phyloP scores from a whole-genome alignment of 2,329 filamentous ascomycete species.

The Penicillium sp. region DNA sequence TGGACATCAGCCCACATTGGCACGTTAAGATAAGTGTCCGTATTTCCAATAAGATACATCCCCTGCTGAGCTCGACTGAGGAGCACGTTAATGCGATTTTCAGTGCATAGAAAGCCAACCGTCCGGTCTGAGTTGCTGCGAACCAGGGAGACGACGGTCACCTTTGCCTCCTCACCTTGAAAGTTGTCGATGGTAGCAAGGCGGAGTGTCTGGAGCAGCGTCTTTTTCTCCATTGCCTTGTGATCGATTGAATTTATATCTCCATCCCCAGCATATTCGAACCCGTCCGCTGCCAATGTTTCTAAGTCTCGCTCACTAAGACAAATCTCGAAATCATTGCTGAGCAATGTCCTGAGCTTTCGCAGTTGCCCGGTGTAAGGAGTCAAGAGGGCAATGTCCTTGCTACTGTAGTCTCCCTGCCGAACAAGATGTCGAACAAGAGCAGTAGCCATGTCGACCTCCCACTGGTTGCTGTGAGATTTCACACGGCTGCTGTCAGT shows the following conservation, averaged over 20 bases:
- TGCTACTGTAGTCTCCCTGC: constrained; percentile 27
- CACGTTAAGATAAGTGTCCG: constrained; percentile 15
- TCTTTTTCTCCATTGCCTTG: constrained; percentile 9
- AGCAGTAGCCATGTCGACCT: constrained; percentile 28
- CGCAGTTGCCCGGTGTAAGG: constrained; percentile 27
- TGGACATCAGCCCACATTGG: constrained; percentile 21
- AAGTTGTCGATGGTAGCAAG: constrained; percentile 1
- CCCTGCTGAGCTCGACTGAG: constrained; percentile 24
- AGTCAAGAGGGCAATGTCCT: constrained; percentile 29
- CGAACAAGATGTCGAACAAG: constrained; percentile 28
- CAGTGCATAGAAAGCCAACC: constrained; percentile 13
- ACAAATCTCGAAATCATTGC: constrained; percentile 11
- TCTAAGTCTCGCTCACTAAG: constrained; percentile 11
- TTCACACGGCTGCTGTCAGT: constrained; percentile 20
- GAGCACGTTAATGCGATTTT: constrained; percentile 19
- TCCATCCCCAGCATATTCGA: background rate
- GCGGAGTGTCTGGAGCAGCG: background rate
- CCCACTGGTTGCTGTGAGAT: constrained; percentile 27
- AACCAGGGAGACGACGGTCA: constrained; percentile 17
- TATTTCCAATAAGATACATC: constrained; percentile 25
- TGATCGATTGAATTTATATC: background rate
- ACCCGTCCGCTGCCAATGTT: constrained; percentile 5
- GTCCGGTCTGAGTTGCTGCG: constrained; percentile 16
- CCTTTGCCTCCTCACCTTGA: constrained; percentile 17
- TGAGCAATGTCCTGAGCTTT: constrained; percentile 17